Evolutionary conservation across 2,329 filamentous ascomycete genomes (phyloP).

Genomic region (Neofusicoccum ribis): DNA sequence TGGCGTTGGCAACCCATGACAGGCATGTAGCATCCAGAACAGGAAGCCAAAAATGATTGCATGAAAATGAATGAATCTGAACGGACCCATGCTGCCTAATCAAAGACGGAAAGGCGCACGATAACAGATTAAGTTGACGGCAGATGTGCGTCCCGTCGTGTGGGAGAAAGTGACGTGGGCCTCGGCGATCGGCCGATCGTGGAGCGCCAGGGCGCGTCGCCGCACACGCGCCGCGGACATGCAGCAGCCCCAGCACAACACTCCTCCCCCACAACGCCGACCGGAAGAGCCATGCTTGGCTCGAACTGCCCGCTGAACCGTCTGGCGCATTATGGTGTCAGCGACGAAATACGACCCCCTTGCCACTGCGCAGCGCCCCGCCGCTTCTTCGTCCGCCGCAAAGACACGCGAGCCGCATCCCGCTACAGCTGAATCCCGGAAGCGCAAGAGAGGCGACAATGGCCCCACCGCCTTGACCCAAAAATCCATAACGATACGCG

Average conservation of each 20-base stretch:
- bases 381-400: neutral
- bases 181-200: slow-evolving; percentile 15
- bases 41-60: slow-evolving; percentile 4
- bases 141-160: neutral
- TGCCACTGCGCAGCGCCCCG: neutral
- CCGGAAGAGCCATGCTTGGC: slow-evolving; percentile 15
- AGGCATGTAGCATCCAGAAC: neutral
- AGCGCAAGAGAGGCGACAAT: slow-evolving; percentile 15
- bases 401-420: neutral
- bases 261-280: neutral
- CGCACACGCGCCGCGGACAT: slow-evolving; percentile 4
- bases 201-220: neutral
- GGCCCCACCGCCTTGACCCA: neutral
- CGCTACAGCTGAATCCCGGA: neutral
- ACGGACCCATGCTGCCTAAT: neutral
- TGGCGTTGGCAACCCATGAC: neutral
- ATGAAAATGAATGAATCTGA: neutral
- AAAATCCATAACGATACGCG: slow-evolving; percentile 18
- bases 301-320: neutral
- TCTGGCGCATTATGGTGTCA: slow-evolving; percentile 20
- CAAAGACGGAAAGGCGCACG: slow-evolving; percentile 4
- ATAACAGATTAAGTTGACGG: neutral
- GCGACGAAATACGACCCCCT: slow-evolving; percentile 6
- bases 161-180: neutral
- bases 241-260: neutral